Percentiles rank a stretch among this genome's conserved stretches.
phyloP scores from a whole-genome alignment of 495 filamentous ascomycete species.

The Xylaria grammica region DNA sequence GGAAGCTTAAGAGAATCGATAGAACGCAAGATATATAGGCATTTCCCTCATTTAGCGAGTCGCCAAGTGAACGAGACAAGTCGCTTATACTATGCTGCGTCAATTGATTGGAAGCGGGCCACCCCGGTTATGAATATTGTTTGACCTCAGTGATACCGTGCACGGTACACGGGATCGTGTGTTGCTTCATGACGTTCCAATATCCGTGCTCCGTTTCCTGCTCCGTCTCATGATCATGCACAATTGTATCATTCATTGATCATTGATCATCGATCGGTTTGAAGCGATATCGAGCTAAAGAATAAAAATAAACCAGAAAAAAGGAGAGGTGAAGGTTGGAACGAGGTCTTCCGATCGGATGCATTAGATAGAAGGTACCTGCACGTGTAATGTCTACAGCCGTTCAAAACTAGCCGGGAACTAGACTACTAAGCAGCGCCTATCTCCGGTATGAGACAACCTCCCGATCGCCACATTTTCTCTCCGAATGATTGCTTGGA shows the following conservation, averaged over 20 bases:
- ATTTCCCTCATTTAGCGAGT: neutral
- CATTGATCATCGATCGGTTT: neutral
- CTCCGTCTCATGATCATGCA: neutral
- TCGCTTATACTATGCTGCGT: neutral
- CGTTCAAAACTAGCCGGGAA: neutral
- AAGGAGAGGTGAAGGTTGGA: neutral
- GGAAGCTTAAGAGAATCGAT: constrained; percentile 3
- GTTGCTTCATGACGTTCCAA: constrained; percentile 6
- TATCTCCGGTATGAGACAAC: constrained; percentile 1
- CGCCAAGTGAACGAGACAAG: neutral
- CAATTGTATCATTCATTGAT: neutral
- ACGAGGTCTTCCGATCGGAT: neutral
- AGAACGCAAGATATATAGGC: neutral
- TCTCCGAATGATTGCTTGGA: neutral
- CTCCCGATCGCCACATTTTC: constrained; percentile 13
- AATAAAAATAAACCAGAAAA: no score
- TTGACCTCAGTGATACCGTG: neutral
- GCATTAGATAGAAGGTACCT: neutral
- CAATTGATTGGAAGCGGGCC: neutral
- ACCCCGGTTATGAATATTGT: neutral
- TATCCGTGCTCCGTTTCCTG: neutral
- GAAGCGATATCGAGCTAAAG: neutral
- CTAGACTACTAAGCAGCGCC: neutral
- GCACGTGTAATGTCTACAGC: neutral
- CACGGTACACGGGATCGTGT: constrained; percentile 2